These are phyloP conservation scores for Phytopythium sindhum DNA, from an alignment of 352 stramenopile species.

Conservation along the genomic window DNA sequence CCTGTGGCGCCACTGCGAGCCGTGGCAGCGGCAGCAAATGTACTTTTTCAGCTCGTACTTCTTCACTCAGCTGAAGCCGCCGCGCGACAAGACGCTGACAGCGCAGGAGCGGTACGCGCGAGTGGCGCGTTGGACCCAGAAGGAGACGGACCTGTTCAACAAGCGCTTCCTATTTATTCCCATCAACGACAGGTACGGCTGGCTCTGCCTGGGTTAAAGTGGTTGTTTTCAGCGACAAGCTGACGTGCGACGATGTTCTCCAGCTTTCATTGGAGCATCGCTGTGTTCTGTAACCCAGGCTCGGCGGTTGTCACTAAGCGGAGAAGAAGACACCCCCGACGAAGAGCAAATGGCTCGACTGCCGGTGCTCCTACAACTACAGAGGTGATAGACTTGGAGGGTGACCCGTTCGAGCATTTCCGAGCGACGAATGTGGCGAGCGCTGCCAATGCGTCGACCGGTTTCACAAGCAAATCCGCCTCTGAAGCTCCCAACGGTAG, in stretches of 20 bases:
- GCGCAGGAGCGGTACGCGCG: constrained; percentile 49
- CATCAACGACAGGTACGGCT: constrained; percentile 80
- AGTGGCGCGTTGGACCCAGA: constrained; percentile 82
- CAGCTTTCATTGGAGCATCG: constrained; percentile 90
- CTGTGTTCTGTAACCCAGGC: constrained; percentile 82
- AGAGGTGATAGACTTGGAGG: constrained; percentile 35
- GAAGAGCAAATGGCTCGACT: background rate
- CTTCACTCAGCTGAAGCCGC: constrained; percentile 88
- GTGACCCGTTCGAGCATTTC: constrained; percentile 17
- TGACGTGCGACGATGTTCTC: background rate
- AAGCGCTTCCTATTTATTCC: constrained; percentile 89
- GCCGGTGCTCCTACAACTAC: background rate
- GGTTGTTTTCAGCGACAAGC: background rate
- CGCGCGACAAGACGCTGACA: constrained; percentile 20
- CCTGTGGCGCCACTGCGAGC: constrained; percentile 60
- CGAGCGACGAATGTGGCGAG: constrained; percentile 1
- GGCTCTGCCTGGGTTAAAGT: background rate
- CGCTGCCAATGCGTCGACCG: background rate
- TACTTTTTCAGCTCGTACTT: constrained; percentile 97
- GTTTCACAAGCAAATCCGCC: background rate
- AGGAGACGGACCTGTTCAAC: constrained; percentile 77
- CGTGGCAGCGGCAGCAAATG: constrained; percentile 56
- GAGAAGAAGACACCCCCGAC: constrained; percentile 14
- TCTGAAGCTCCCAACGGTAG: background rate
- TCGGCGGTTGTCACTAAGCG: constrained; percentile 60